Evolutionary conservation across 495 filamentous ascomycete genomes (phyloP).

Genomic region (Entonaema liquescens): DNA sequence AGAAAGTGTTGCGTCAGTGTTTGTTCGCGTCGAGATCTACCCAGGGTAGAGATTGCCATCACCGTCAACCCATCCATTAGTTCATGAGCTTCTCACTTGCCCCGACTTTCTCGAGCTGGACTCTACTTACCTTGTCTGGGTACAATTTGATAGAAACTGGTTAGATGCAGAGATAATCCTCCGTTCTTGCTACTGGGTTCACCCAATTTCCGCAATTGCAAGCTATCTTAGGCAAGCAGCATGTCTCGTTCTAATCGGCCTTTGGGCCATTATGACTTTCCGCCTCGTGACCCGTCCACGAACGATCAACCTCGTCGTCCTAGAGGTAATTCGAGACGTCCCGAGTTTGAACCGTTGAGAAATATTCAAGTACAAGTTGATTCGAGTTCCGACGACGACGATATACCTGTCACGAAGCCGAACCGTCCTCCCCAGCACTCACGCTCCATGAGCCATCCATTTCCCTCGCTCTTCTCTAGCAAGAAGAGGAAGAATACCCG

Average conservation of each 20-base stretch:
- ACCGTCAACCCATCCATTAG: neutral
- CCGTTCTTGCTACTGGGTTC: slow-evolving; percentile 17
- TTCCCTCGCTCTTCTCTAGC: slow-evolving; percentile 69
- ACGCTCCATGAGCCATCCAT: slow-evolving; percentile 80
- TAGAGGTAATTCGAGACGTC: slow-evolving; percentile 41
- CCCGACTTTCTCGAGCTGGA: neutral
- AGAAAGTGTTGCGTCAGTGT: neutral
- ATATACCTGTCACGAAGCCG: slow-evolving; percentile 46
- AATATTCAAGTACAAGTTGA: slow-evolving; percentile 40
- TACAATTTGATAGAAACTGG: slow-evolving; percentile 8
- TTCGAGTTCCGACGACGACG: slow-evolving; percentile 57
- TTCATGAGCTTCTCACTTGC: slow-evolving; percentile 16
- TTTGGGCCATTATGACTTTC: slow-evolving; percentile 43
- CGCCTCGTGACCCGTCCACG: slow-evolving; percentile 32
- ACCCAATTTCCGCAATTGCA: slow-evolving; percentile 13
- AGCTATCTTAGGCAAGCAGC: slow-evolving; percentile 8
- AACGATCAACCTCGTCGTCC: slow-evolving; percentile 35
- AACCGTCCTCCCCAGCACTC: slow-evolving; percentile 58
- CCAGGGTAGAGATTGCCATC: slow-evolving; percentile 4
- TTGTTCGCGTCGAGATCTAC: slow-evolving; percentile 1
- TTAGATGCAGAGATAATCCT: slow-evolving; percentile 28
- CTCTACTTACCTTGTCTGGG: slow-evolving; percentile 14
- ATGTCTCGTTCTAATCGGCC: slow-evolving; percentile 44
- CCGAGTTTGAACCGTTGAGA: slow-evolving; percentile 26
- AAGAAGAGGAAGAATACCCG: slow-evolving; percentile 59